Base-by-base conservation (phyloP, 495 filamentous ascomycete genomes). In the Astrothelium macrocarpum region DNA sequence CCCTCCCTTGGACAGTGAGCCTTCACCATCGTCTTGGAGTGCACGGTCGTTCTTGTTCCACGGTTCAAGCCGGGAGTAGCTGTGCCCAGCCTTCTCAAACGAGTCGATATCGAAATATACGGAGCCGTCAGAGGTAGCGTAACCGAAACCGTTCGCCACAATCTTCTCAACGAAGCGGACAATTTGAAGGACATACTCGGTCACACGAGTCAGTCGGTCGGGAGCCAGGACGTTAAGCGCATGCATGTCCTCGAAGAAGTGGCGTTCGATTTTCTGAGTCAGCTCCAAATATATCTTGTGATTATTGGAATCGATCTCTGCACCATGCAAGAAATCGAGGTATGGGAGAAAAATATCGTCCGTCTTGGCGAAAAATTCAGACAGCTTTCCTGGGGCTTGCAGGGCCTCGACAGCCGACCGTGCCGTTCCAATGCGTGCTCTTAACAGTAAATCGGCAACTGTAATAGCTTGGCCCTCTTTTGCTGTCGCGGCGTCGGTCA, bases 61-160 rank as follows among this genome's bases (percentile, higher is more conserved):
- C 0, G 94, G 94, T 65, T 91, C 87, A 16, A 98, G 77, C 14
- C 91, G 81, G 0, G 93, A 90, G 67, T 97, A 98, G 1, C 82
- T 80, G 71, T 94, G 88, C 0, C 93, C 90, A 0, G 83, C 86
- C 25, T 82, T 82, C 69, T 98, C 94, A 68, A 96, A 97, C 0
- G 90, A 84, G 2, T 79, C 77, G 66, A 95, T 97, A 67, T 97
- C 93, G 64, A 97, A 97, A 75, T 97, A 98, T 1, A 98, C 91
- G 0, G 89, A 94, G 0, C 90, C 90, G 53, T 66, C 61, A 32
- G 65, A 56, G 53, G 63, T 66, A 49, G 9, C 43, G 70, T 98
- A 98, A 3, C 86, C 94, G 67, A 90, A 97, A 0, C 86, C 85
- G 69, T 95, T 95, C n/a, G 85, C 70, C 14, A 96, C 80, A 49